Evolutionary conservation across 345 rosid species (phyloP).

Genomic region (Boechera divaricarpa): DNA sequence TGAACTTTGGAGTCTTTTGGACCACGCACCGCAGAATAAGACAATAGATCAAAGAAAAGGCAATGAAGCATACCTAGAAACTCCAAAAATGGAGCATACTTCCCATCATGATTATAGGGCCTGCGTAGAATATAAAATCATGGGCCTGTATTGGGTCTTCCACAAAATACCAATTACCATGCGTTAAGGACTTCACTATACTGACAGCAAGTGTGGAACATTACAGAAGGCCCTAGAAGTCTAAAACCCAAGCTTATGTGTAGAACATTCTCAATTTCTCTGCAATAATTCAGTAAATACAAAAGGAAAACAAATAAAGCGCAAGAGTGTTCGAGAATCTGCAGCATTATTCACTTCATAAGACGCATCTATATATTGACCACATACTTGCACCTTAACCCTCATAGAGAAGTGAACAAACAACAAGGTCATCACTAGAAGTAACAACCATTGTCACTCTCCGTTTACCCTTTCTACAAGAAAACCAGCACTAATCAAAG

Average conservation of each 20-base stretch:
- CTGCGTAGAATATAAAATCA: not conserved
- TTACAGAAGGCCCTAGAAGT: slow-evolving; percentile 19
- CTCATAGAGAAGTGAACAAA: slow-evolving; percentile 13
- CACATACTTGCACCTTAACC: not conserved
- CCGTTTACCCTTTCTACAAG: slow-evolving; percentile 6
- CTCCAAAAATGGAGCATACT: not conserved
- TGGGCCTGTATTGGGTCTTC: slow-evolving; percentile 36
- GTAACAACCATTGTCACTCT: not conserved
- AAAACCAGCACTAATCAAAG: slow-evolving; percentile 4
- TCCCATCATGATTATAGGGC: not conserved
- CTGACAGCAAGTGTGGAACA: slow-evolving; percentile 30
- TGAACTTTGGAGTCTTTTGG: slow-evolving; percentile 1
- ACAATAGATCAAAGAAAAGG: not conserved
- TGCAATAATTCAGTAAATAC: not conserved
- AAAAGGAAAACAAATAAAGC: not conserved
- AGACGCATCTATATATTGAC: slow-evolving; percentile 14
- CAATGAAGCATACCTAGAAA: not conserved
- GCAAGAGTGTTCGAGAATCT: slow-evolving; percentile 38
- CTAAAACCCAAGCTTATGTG: not conserved
- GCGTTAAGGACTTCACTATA: slow-evolving; percentile 4
- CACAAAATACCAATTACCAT: not conserved
- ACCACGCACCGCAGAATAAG: not conserved
- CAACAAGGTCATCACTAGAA: slow-evolving; percentile 3
- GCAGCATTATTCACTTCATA: not conserved
- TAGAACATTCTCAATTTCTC: slow-evolving; percentile 45